A percentile compares a stretch with the other conserved stretches of the same genome.
Conservation (phyloP, 306 rosid genomes). For the Cicer judaicum region DNA sequence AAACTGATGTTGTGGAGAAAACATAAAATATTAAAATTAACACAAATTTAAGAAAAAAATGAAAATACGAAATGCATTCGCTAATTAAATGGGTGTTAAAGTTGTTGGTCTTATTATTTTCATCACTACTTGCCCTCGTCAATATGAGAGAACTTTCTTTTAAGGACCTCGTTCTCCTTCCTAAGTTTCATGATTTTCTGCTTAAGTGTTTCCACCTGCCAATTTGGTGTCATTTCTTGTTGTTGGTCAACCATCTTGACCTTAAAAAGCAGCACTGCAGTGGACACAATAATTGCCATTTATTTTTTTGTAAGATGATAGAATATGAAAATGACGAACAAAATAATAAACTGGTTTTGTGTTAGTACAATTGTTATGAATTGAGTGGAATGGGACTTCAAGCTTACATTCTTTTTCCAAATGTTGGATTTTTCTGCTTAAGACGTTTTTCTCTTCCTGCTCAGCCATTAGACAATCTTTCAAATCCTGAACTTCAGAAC, state of each 20-base stretch:
- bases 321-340: slow-evolving; percentile 33
- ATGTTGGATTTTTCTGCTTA: slow-evolving; percentile 55
- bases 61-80: too few relatives aligned
- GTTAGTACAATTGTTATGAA: background rate
- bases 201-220: slow-evolving; percentile 72
- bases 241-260: slow-evolving; percentile 67
- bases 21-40: too few relatives aligned
- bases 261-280: slow-evolving; percentile 68
- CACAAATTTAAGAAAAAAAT: too few relatives aligned
- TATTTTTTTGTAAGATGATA: slow-evolving; percentile 5
- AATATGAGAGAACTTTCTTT: slow-evolving; percentile 54
- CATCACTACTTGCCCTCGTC: slow-evolving; percentile 40
- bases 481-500: slow-evolving; percentile 69
- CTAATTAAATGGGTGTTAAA: background rate
- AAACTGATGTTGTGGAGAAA: too few relatives aligned
- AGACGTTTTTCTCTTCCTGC: slow-evolving; percentile 76
- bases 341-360: slow-evolving; percentile 21
- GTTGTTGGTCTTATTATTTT: background rate
- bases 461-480: slow-evolving; percentile 70
- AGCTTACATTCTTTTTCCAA: slow-evolving; percentile 76
- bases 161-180: slow-evolving; percentile 74
- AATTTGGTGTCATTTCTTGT: slow-evolving; percentile 57
- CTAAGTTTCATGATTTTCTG: slow-evolving; percentile 69
- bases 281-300: slow-evolving; percentile 22
- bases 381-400: background rate